Conservation (phyloP, 306 rosid species). For the Cucurbita pepo region DNA sequence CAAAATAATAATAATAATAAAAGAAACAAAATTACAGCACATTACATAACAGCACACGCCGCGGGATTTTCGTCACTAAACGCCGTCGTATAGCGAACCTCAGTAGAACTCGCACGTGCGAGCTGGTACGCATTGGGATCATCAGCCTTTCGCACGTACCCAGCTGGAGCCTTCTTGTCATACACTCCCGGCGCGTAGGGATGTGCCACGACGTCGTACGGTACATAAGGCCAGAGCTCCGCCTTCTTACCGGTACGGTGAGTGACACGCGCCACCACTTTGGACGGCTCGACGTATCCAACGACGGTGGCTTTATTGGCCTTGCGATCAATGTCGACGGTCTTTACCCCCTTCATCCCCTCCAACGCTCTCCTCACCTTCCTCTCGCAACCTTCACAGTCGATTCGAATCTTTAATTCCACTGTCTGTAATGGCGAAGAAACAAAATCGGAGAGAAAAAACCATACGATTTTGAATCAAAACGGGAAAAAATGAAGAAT, state of each 20-base stretch:
- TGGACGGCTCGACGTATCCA: constrained; percentile 25
- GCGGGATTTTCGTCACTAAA: constrained; percentile 41
- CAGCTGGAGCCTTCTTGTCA: constrained; percentile 41
- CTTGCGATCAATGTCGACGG: constrained; percentile 26
- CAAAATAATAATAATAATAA: background rate
- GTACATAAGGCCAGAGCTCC: constrained; percentile 35
- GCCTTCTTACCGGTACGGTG: constrained; percentile 40
- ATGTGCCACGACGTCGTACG: constrained; percentile 33
- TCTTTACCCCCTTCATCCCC: constrained; percentile 36
- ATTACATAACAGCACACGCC: constrained; percentile 27
- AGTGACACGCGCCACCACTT: constrained; percentile 22
- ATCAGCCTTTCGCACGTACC: constrained; percentile 30
- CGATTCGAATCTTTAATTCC: constrained; percentile 37
- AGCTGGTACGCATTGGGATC: constrained; percentile 17
- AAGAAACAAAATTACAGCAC: background rate
- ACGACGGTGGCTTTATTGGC: constrained; percentile 24
- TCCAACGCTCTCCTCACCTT: constrained; percentile 22
- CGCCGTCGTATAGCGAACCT: constrained; percentile 28
- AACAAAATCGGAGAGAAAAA: background rate
- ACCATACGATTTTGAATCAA: background rate
- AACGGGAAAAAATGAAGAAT: background rate
- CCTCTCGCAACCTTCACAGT: constrained; percentile 36
- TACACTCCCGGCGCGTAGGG: constrained; percentile 30
- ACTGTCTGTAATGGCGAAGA: constrained; percentile 2
- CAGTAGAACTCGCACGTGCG: constrained; percentile 27